Conservation (phyloP, 1,284 basidiomycete genomes). For the Boletus sp. region DNA sequence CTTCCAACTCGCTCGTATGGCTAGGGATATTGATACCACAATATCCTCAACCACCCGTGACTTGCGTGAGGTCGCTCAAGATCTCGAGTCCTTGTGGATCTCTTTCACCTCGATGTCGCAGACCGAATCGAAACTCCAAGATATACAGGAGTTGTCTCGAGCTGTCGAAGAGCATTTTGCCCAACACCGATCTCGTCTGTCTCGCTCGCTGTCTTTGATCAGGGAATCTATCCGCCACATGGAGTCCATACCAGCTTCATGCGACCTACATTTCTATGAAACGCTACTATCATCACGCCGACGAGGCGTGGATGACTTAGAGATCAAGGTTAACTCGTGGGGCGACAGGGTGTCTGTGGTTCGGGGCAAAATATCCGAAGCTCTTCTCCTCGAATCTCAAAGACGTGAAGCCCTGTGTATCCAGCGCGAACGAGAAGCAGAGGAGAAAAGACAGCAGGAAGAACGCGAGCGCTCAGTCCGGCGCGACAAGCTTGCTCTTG, state of each 20-base stretch:
- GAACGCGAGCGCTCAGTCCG: constrained; percentile 31
- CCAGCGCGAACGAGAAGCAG: constrained; percentile 25
- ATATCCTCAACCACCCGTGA: constrained; percentile 36
- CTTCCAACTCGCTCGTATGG: constrained; percentile 49
- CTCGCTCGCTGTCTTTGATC: constrained; percentile 48
- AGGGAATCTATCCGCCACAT: constrained; percentile 51
- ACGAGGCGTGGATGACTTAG: constrained; percentile 46
- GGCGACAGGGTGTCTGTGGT: constrained; percentile 41
- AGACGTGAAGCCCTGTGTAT: constrained; percentile 31
- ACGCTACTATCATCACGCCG: constrained; percentile 45
- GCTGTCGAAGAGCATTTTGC: constrained; percentile 37
- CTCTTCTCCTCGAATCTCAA: constrained; percentile 34
- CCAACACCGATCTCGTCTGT: constrained; percentile 38
- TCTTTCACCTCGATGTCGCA: constrained; percentile 30
- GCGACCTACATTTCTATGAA: constrained; percentile 42
- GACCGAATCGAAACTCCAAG: constrained; percentile 26
- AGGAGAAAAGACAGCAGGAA: constrained; percentile 31
- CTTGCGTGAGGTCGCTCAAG: constrained; percentile 39
- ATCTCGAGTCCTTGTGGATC: constrained; percentile 36
- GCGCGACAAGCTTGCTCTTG: constrained; percentile 24
- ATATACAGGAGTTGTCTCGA: constrained; percentile 36
- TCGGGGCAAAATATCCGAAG: constrained; percentile 35
- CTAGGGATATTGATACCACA: constrained; percentile 49
- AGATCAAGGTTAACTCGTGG: constrained; percentile 48
- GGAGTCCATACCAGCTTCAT: constrained; percentile 40